phyloP scores from a whole-genome alignment of 2,329 filamentous ascomycete genomes.

The Cladosporium phlei region DNA sequence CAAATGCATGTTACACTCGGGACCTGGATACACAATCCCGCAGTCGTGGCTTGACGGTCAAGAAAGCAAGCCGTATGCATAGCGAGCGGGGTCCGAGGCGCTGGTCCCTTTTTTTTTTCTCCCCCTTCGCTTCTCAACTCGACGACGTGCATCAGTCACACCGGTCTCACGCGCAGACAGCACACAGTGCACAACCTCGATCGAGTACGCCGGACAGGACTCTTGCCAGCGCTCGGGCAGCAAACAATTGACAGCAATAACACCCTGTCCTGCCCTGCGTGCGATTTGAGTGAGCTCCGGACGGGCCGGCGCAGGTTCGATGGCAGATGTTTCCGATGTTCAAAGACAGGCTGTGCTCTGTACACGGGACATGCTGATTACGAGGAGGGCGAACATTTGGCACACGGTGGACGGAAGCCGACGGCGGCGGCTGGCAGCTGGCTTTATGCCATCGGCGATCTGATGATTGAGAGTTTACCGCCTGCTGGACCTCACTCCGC shows the following conservation, averaged over 20 bases:
- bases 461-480: no score
- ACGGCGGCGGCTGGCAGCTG: no score
- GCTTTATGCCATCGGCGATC: conserved; percentile 3
- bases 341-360: not conserved
- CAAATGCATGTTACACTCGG: not conserved
- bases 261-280: no score
- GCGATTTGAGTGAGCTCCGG: no score
- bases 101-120: not conserved
- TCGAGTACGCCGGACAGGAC: not conserved
- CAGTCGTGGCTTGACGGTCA: not conserved
- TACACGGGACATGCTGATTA: no score
- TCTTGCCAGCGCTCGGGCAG: not conserved
- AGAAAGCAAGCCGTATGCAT: not conserved
- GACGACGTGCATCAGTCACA: conserved; percentile 6
- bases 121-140: no score
- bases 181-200: no score
- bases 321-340: not conserved
- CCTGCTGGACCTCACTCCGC: no score
- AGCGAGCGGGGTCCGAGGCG: conserved; percentile 1
- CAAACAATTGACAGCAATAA: not conserved
- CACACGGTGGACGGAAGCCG: no score
- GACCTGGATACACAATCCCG: not conserved
- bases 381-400: no score
- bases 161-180: not conserved
- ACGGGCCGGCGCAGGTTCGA: conserved; percentile 4